Base-by-base conservation (phyloP, 2,329 filamentous ascomycete genomes). In the Stagonosporopsis rhizophila region DNA sequence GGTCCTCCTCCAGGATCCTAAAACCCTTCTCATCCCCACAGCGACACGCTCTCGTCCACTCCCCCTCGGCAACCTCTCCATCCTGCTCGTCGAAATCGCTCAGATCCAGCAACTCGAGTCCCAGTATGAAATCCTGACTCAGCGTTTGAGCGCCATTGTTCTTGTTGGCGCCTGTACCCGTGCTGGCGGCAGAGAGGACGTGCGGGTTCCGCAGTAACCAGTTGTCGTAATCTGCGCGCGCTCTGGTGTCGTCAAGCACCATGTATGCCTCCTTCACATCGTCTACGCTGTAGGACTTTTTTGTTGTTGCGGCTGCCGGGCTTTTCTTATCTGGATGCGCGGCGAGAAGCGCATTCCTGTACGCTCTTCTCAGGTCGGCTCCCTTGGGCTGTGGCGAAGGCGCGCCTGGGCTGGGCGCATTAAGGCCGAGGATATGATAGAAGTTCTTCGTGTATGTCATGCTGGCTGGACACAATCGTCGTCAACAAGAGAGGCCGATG, bases 1-100 rank as follows among this genome's bases (percentile, higher is more conserved):
- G 66, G 66, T 87, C 83, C 3, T 73, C 63, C 66, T 87, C 85
- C 0, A 74, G 77, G 6, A 88, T 78, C 19, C 80, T 50, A 62
- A 86, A 88, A 0, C 83, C 85, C 23, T 73, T 74, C 27, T 81
- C 78, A 58, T 82, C 81, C n/a, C 85, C 85, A 71, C 86, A 88
- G 19, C 85, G 76, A 74, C 86, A 88, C 0, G 69, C 67, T 5
- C 80, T 76, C 51, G 77, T 82, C 85, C 85, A 88, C 42, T 70
- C 58, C 19, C 64, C 52, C 37, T 60, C 48, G 15, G 41, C 45
- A 30, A 49, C 35, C 23, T 17, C 30, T 2, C 39, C 23, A 8
- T 50, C 56, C 9, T 9, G 50, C 44, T 53, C 55, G 17, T 65
- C 62, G 49, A 74, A 73, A 27, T 87, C 85, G 62, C 84, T 83